A percentile compares a stretch with the other conserved stretches of the same genome.
Evolutionary conservation across 2,329 filamentous ascomycete species (phyloP).

Genomic region (Botrytis cinerea): DNA sequence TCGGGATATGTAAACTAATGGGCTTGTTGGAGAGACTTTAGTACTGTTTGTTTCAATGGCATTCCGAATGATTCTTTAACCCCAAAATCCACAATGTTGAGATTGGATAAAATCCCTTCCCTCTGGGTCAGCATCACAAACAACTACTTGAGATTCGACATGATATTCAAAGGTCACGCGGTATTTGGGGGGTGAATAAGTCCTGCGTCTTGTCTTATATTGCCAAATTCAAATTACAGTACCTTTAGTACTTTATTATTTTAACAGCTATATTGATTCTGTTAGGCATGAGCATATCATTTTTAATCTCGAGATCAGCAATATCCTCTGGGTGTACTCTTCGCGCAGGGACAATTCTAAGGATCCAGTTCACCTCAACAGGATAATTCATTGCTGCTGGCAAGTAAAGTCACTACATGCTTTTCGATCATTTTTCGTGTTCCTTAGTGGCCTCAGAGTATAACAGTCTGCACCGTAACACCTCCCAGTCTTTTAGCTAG

Average conservation of each 20-base stretch:
- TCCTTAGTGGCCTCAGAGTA: neutral
- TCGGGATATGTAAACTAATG: neutral
- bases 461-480: neutral
- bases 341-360: no score
- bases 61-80: no score
- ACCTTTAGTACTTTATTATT: no score
- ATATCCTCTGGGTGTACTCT: no score
- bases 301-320: neutral
- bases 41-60: neutral
- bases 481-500: neutral
- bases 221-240: neutral
- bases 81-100: neutral
- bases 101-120: neutral
- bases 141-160: no score
- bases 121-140: neutral
- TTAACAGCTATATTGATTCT: neutral
- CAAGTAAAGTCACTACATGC: neutral
- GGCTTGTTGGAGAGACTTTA: neutral
- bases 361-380: neutral
- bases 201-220: no score
- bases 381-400: no score
- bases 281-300: neutral
- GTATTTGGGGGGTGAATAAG: neutral
- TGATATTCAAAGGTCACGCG: neutral
- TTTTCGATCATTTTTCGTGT: neutral